A percentile compares a stretch with the other conserved stretches of the same genome.
Conservation (phyloP, 1,284 basidiomycete species). For the Marasmius fiardii region DNA sequence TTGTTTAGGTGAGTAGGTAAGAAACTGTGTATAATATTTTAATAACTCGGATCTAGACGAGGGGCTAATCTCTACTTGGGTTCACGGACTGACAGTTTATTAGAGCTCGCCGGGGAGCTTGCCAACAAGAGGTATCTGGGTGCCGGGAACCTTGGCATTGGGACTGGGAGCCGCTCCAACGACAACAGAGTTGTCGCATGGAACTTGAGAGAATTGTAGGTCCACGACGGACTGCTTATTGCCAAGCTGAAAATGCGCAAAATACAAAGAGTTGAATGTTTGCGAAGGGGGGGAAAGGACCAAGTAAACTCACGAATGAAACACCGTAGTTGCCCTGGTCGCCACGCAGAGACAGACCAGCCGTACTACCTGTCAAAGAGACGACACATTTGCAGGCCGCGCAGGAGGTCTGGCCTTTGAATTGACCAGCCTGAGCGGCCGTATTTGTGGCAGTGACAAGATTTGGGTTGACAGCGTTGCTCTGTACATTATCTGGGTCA, state of each 20-base stretch:
- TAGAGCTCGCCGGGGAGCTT: too few relatives aligned
- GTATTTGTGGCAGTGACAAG: background rate
- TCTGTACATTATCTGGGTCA: background rate
- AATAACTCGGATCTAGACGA: too few relatives aligned
- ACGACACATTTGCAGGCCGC: slow-evolving; percentile 4
- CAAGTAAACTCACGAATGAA: slow-evolving; percentile 1
- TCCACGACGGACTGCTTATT: background rate
- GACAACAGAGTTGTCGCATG: background rate
- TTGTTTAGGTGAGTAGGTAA: too few relatives aligned
- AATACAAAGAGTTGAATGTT: background rate
- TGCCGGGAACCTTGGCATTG: too few relatives aligned
- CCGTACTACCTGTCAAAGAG: background rate
- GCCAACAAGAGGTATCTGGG: too few relatives aligned
- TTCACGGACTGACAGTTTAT: too few relatives aligned
- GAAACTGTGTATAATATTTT: too few relatives aligned
- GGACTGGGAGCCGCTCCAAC: background rate
- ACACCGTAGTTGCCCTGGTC: background rate
- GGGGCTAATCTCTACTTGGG: too few relatives aligned
- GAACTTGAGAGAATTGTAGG: background rate
- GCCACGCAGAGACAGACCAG: background rate
- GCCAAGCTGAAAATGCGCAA: background rate
- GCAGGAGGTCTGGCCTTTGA: slow-evolving; percentile 4
- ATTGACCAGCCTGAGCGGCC: background rate
- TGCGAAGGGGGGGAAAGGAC: background rate
- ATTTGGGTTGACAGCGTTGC: background rate